Percentiles rank a stretch among this genome's conserved stretches.
Evolutionary conservation across 1,139 yeast genomes (phyloP).

Genomic region (Candida neerlandica): DNA sequence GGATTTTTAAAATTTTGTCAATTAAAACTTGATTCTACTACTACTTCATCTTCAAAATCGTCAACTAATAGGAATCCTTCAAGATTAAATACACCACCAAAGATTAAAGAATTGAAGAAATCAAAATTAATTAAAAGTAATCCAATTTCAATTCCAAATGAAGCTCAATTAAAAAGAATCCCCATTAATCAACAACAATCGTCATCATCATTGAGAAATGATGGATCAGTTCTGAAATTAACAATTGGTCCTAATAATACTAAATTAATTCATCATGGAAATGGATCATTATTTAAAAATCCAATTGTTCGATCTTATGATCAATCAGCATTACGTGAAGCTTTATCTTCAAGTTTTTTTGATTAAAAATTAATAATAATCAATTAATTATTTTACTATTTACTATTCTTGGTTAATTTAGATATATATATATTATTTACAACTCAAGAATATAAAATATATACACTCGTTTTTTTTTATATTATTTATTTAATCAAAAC

Average conservation of each 20-base stretch:
- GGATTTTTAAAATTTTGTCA: slow-evolving; percentile 3
- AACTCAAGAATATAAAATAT: slow-evolving; percentile 10
- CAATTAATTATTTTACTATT: too few relatives aligned
- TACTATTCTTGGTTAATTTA: slow-evolving; percentile 2
- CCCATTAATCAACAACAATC: slow-evolving; percentile 20
- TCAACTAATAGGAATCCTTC: neutral
- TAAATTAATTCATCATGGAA: slow-evolving; percentile 44
- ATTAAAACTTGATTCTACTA: neutral
- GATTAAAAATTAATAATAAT: too few relatives aligned
- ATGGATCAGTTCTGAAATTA: slow-evolving; percentile 47
- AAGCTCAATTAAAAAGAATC: slow-evolving; percentile 28
- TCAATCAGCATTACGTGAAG: slow-evolving; percentile 37
- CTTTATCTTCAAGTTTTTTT: slow-evolving; percentile 25
- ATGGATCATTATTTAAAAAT: slow-evolving; percentile 38
- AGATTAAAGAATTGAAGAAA: slow-evolving; percentile 22
- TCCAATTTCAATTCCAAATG: slow-evolving; percentile 24
- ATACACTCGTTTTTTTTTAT: neutral
- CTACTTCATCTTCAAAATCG: too few relatives aligned
- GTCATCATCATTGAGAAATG: slow-evolving; percentile 23
- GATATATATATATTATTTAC: neutral
- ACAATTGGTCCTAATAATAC: slow-evolving; percentile 53
- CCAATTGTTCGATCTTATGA: slow-evolving; percentile 41
- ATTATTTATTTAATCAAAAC: slow-evolving; percentile 21
- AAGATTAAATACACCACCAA: slow-evolving; percentile 21
- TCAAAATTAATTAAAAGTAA: slow-evolving; percentile 17